Base-by-base conservation (phyloP, 139 green algal species). In the Haematococcus lacustris region DNA sequence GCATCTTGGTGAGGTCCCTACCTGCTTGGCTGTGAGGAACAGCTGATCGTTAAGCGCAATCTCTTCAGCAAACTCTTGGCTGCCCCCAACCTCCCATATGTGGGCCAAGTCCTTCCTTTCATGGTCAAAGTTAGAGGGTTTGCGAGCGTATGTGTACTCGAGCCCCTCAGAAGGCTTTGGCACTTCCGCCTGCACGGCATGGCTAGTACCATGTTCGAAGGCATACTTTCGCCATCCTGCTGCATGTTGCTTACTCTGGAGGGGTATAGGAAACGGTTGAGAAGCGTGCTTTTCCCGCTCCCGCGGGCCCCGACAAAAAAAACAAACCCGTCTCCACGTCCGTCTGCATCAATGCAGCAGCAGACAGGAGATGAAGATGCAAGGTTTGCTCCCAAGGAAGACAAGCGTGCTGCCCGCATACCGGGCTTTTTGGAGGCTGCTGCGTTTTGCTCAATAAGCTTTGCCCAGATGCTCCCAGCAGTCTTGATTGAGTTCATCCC, bases 71-170 rank as follows among this genome's bases (percentile, higher is more conserved):
- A 91, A 83, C 61, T 86, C 81, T 35, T 83, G 63, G 57, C 73
- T 85, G 40, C 88, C 88, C 41, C 81, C 78, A 5, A 89, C 64
- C 69, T 93, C 88, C 86, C 86, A 93, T 23, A 93, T 84, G 76
- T 93, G 87, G 6, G 86, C 85, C 35, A 93, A 41, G 68, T 93
- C 86, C 73, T 91, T 89, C 47, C 68, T 78, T 38, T 90, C 83
- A 43, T 83, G 68, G 57, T 83, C 75, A 39, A 68, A 81, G 23
- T 72, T 72, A 2, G 75, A 76, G 2, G 78, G 77, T 68, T 87
- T 90, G 3, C 84, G 74, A 0, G 82, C 82, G 70, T 87, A 93
- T 0, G 82, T 90, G 72, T 91, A 93, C 53, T 90, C 86, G 33
- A 89, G 66, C 30, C 86, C 86, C 51, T 91, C 82, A 39, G 83